Percentiles rank a stretch among this genome's conserved stretches.
phyloP scores from a whole-genome alignment of 306 rosid genomes.

The Citrullus amarus region DNA sequence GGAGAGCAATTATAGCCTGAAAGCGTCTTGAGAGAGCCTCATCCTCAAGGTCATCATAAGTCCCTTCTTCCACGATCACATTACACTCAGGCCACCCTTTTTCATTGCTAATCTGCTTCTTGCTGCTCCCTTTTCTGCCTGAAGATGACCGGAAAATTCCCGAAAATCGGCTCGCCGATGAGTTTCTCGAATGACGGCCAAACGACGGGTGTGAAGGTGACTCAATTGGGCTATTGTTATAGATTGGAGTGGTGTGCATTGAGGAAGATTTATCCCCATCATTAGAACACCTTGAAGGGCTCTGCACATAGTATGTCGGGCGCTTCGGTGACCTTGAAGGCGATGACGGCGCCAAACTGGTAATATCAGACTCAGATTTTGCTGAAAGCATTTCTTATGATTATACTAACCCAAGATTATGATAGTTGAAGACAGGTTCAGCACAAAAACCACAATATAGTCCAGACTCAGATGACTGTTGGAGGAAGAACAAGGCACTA shows the following conservation, averaged over 20 bases:
- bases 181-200: slow-evolving; percentile 90
- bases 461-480: neutral
- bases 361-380: slow-evolving; percentile 81
- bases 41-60: slow-evolving; percentile 57
- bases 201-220: slow-evolving; percentile 93
- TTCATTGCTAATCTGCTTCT: slow-evolving; percentile 50
- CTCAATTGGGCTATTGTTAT: slow-evolving; percentile 84
- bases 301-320: slow-evolving; percentile 69
- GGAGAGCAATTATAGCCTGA: slow-evolving; percentile 54
- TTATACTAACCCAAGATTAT: neutral
- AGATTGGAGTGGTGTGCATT: slow-evolving; percentile 79
- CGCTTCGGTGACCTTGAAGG: slow-evolving; percentile 91
- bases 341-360: slow-evolving; percentile 85
- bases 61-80: slow-evolving; percentile 86
- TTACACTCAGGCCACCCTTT: slow-evolving; percentile 98
- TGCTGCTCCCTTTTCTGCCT: slow-evolving; percentile 43
- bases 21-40: slow-evolving; percentile 40
- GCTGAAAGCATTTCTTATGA: slow-evolving; percentile 33
- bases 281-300: slow-evolving; percentile 87
- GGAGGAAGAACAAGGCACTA: neutral
- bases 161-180: slow-evolving; percentile 70
- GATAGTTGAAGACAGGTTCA: neutral
- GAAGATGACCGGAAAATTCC: slow-evolving; percentile 93
- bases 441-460: neutral
- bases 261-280: slow-evolving; percentile 93